Percentiles rank a stretch among this genome's conserved stretches.
These are phyloP conservation scores for Penicillium taxi DNA, from an alignment of 495 filamentous ascomycete genomes.

Conservation along the genomic window DNA sequence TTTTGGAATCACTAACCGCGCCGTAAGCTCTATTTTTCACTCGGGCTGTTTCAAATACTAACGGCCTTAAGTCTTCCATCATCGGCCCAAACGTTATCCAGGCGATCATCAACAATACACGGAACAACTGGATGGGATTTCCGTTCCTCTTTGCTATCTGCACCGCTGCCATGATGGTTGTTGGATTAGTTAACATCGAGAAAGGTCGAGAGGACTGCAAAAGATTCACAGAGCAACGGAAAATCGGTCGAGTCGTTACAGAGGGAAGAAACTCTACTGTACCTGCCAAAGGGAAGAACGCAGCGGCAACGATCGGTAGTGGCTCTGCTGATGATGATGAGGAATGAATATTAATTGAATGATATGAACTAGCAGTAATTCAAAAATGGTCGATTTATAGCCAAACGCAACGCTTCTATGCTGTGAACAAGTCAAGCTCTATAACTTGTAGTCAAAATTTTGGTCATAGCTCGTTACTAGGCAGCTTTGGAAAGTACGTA, in stretches of 20 bases:
- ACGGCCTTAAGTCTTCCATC: slow-evolving; percentile 35
- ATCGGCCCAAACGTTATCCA: slow-evolving; percentile 45
- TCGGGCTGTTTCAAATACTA: background rate
- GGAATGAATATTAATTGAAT: no score
- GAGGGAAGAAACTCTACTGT: slow-evolving; percentile 15
- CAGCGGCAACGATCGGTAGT: background rate
- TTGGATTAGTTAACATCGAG: slow-evolving; percentile 39
- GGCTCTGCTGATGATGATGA: background rate
- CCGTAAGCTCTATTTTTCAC: slow-evolving; percentile 22
- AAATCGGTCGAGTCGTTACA: slow-evolving; percentile 20
- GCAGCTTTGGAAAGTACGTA: no score
- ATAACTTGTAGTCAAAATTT: no score
- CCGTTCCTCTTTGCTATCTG: slow-evolving; percentile 44
- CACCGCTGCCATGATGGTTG: slow-evolving; percentile 31
- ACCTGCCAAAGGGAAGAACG: slow-evolving; percentile 9
- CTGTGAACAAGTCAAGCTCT: no score
- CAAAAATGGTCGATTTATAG: no score
- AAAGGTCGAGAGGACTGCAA: slow-evolving; percentile 40
- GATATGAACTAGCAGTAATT: no score
- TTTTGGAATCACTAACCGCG: slow-evolving; percentile 46
- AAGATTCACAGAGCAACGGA: slow-evolving; percentile 33
- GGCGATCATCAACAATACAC: slow-evolving; percentile 41
- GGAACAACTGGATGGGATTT: slow-evolving; percentile 46
- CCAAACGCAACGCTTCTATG: no score
- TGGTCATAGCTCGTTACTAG: no score